Percentiles rank a stretch among this genome's conserved stretches.
Evolutionary conservation across 352 stramenopile genomes (phyloP).

Genomic region (Pythium rhizo-oryzae): DNA sequence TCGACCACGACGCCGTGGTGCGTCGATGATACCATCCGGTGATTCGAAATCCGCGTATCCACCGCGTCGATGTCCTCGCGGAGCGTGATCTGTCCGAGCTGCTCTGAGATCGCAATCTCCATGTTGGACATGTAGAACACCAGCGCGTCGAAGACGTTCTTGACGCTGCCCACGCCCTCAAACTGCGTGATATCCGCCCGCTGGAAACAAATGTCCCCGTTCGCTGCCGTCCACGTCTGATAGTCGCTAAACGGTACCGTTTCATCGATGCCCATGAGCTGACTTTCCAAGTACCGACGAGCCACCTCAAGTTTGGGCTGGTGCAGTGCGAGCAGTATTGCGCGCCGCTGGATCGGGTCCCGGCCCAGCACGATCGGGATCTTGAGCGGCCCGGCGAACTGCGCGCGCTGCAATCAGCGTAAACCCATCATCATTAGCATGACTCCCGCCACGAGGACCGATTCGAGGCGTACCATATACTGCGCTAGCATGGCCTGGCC

Average conservation of each 20-base stretch:
- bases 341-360: constrained; percentile 7
- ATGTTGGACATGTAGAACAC: constrained; percentile 52
- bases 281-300: constrained; percentile 4
- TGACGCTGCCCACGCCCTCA: constrained; percentile 40
- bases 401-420: neutral
- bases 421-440: too few species aligned
- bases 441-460: too few species aligned
- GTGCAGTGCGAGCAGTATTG: neutral
- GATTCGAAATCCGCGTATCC: constrained; percentile 38
- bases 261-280: constrained; percentile 6
- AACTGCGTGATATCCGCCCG: constrained; percentile 46
- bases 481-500: constrained; percentile 10
- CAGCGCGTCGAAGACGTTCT: constrained; percentile 58
- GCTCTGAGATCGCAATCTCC: constrained; percentile 60
- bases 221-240: neutral
- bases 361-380: constrained; percentile 6
- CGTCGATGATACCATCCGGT: constrained; percentile 45
- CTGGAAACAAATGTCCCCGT: constrained; percentile 13
- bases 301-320: constrained; percentile 4
- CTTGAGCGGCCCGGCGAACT: constrained; percentile 5
- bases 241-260: neutral
- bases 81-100: constrained; percentile 48
- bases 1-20: constrained; percentile 24
- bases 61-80: constrained; percentile 52
- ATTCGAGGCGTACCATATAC: too few species aligned